Conservation (phyloP, 2,329 filamentous ascomycete species). For the Pezicula neosporulosa region DNA sequence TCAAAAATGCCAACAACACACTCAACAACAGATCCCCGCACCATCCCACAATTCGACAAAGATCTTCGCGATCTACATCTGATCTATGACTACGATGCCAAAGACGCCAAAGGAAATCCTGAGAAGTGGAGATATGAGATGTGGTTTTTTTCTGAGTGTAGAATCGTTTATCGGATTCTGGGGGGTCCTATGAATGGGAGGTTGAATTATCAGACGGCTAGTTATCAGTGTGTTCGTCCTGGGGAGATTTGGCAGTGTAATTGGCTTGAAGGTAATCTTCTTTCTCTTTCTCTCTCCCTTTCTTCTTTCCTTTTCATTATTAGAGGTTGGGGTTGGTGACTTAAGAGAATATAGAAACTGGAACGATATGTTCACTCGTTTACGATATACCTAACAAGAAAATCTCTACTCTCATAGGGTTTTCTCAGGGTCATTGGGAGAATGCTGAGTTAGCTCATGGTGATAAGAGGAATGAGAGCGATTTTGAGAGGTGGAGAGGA, state of each 20-base stretch:
- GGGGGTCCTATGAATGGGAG: slow-evolving; percentile 56
- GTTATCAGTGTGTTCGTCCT: slow-evolving; percentile 54
- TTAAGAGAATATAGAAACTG: slow-evolving; percentile 40
- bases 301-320: neutral
- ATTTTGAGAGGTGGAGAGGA: slow-evolving; percentile 48
- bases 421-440: slow-evolving; percentile 55
- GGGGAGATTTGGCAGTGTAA: slow-evolving; percentile 58
- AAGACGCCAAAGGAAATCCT: slow-evolving; percentile 42
- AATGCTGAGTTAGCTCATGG: slow-evolving; percentile 46
- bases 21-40: slow-evolving; percentile 4
- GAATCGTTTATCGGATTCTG: slow-evolving; percentile 56
- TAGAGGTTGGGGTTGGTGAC: neutral
- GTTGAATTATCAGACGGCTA: slow-evolving; percentile 48
- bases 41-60: slow-evolving; percentile 36
- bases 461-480: slow-evolving; percentile 49
- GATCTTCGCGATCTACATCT: slow-evolving; percentile 52
- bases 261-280: slow-evolving; percentile 49
- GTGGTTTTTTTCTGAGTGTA: slow-evolving; percentile 51
- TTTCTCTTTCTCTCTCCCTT: neutral
- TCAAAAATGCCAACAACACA: slow-evolving; percentile 14
- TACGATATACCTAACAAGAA: slow-evolving; percentile 48
- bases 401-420: slow-evolving; percentile 49
- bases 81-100: slow-evolving; percentile 53
- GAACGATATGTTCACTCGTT: slow-evolving; percentile 51
- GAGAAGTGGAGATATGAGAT: slow-evolving; percentile 61